phyloP scores from a whole-genome alignment of 225 moss, liverwort and hornwort species.

The Anthoceros angustus region DNA sequence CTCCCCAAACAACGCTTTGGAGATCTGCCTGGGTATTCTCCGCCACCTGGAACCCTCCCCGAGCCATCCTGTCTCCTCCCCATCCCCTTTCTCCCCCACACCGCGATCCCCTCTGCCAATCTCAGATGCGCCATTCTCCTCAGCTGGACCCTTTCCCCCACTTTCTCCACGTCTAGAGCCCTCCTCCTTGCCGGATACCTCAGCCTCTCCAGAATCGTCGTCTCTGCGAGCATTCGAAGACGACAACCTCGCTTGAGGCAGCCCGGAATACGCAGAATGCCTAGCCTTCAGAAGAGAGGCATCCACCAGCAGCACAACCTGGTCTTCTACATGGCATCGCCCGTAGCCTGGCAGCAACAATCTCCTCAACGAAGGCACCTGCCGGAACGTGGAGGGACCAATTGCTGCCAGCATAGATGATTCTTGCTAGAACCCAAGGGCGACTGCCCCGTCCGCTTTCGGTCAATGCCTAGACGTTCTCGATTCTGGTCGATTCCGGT shows the following conservation, averaged over 20 bases:
- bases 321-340: conserved; percentile 23
- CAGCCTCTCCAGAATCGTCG: neutral
- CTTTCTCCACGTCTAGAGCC: conserved; percentile 5
- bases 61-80: neutral
- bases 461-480: too few species aligned
- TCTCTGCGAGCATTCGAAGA: conserved; percentile 2
- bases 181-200: neutral
- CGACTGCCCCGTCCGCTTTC: neutral
- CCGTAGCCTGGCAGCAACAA: conserved; percentile 16
- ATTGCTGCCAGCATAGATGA: conserved; percentile 58
- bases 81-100: conserved; percentile 21
- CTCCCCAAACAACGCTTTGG: conserved; percentile 3
- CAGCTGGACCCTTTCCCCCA: conserved; percentile 31
- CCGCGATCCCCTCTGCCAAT: conserved; percentile 33
- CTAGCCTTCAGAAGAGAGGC: neutral
- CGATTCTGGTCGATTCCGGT: neutral
- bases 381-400: conserved; percentile 48
- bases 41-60: neutral
- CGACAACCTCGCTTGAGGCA: neutral
- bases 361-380: conserved; percentile 41
- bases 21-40: conserved; percentile 2
- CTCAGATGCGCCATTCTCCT: conserved; percentile 33
- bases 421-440: conserved; percentile 5
- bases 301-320: conserved; percentile 15
- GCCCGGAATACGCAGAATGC: neutral